Base-by-base conservation (phyloP, 768 basidiomycete genomes). In the Lactarius tabidus region DNA sequence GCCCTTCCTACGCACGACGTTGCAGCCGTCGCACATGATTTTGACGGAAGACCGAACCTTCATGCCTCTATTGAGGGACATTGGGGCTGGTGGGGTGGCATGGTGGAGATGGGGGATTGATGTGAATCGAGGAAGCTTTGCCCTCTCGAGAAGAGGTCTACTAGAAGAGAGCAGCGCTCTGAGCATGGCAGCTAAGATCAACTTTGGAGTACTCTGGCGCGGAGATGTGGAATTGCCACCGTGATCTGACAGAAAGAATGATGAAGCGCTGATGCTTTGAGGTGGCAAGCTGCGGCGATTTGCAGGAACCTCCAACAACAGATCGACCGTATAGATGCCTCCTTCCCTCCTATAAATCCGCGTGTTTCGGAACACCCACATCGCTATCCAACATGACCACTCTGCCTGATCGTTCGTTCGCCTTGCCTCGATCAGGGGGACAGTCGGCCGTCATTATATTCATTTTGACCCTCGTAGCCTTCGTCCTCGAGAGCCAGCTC, bases 21-120 rank as follows among this genome's bases (percentile, higher is more conserved):
- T 86, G 78, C 96, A 99, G 15, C 94, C 93, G 67, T 95, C 93
- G 76, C 96, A 99, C 86, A 96, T 91, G 60, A 85, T 78, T 79
- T 95, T 97, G 70, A 98, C 92, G 4, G 93, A 93, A 28, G 92
- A 90, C 68, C 96, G 86, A 65, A 98, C 95, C 81, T 99, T 99
- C 91, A 97, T 95, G 55, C 94, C 93, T 70, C 90, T 78, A n/a
- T 81, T 75, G 26, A 84, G 73, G 20, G 51, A 57, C 36, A 71
- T 39, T n/a, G 64, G 57, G 5, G 59, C 20, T 6, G 68, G 48
- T 66, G 70, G 51, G 74, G 76, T 23, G 74, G 60, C 60, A 70
- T 77, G 67, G 51, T 77, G 62, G 63, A 78, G 77, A 56, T 77
- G 65, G 64, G 71, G 48, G 38, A 29, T 60, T 64, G 67, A 28